Percentiles rank a stretch among this genome's conserved stretches.
Conservation (phyloP, 495 filamentous ascomycete genomes). For the Peziza echinospora region DNA sequence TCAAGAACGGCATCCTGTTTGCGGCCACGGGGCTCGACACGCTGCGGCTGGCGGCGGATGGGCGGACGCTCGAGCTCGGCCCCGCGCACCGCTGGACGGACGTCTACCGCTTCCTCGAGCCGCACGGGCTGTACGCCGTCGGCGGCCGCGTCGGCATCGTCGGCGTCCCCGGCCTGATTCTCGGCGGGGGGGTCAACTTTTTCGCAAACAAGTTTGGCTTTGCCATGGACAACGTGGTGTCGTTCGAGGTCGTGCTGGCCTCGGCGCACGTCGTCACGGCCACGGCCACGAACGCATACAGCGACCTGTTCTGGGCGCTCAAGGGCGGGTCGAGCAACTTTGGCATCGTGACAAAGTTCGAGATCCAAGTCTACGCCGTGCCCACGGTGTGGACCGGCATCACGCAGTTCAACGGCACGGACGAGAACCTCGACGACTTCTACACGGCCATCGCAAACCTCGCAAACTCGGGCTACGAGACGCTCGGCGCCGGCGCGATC, state of each 20-base stretch:
- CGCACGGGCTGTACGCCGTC: conserved; percentile 26
- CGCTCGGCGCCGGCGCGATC: neutral
- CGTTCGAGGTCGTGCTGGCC: conserved; percentile 30
- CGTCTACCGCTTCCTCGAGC: conserved; percentile 30
- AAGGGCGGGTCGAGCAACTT: conserved; percentile 40
- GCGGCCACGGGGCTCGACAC: conserved; percentile 29
- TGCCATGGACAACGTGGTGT: conserved; percentile 28
- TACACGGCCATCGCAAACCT: neutral
- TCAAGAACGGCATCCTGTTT: conserved; percentile 34
- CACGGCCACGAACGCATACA: conserved; percentile 9
- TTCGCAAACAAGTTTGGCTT: conserved; percentile 28
- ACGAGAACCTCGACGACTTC: neutral
- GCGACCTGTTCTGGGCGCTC: conserved; percentile 31
- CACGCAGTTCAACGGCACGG: neutral
- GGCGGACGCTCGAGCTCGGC: conserved; percentile 22
- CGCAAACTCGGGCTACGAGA: neutral
- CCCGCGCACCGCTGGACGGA: conserved; percentile 31
- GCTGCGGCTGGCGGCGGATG: conserved; percentile 20
- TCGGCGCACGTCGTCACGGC: conserved; percentile 21
- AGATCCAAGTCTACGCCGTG: conserved; percentile 27
- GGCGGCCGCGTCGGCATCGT: conserved; percentile 32
- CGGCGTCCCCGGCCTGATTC: conserved; percentile 34
- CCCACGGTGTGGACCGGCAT: conserved; percentile 26
- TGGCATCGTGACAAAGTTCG: conserved; percentile 37
- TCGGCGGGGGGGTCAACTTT: conserved; percentile 34